Evolutionary conservation across 179 eudicot species (phyloP), one percentile per base, ranked within the genome.

Genomic region (Silene coronaria): DNA sequence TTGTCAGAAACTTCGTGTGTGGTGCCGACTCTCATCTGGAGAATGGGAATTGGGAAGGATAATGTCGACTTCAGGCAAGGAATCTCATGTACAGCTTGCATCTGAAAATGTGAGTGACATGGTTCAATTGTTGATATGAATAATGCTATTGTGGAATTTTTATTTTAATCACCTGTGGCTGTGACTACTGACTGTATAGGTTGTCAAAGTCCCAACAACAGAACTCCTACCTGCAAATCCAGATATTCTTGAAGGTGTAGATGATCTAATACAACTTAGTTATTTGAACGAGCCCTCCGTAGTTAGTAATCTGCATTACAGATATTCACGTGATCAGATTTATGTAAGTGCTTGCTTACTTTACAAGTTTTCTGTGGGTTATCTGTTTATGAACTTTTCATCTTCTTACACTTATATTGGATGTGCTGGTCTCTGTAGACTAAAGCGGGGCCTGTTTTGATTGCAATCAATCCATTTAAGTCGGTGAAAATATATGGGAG

Each of bases 381-480:
- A 30, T 21, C 27, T 71, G 48, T 70, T 58, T 82, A 30, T 46
- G 67, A 55, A 65, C 12, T 27, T 71, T 77, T 73, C 22, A 61
- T 76, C 80, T 73, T 51, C 63, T 72, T 64, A 51, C 70, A 32
- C 45, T 24, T 12, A 13, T 76, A 16, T 69, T 68, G 45, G 69
- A 42, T n/a, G 76, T 72, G 67, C 8, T 66, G 77, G 55, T 60
- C 46, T 76, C 36, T 76, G 42, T 80, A 96, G 99, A 93, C 88
- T 76, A 93, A 91, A 84, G 97, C 99, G 23, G 99, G 99, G 26
- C 93, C 93, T 70, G 89, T 92, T 81, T 80, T 95, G 80, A 81
- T 95, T 77, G 97, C 99, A 53, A 82, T 93, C 75, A 96, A 96
- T 87, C 99, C 99, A 30, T 93, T 91, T 82, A 96, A 91, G 89